phyloP scores from a whole-genome alignment of 768 basidiomycete species.

The Lentinula sp. region DNA sequence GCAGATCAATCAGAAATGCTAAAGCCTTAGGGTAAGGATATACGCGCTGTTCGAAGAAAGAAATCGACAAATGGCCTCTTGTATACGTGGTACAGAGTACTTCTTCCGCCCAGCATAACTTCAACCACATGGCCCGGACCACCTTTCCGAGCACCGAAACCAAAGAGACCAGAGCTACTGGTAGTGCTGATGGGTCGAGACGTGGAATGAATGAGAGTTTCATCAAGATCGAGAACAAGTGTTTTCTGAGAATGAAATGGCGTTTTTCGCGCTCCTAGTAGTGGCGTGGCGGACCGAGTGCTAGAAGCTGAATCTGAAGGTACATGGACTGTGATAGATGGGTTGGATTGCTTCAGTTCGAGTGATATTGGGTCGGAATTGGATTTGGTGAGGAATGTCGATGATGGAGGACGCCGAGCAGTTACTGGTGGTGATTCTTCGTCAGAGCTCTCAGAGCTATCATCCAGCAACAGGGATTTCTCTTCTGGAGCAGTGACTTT shows the following conservation, averaged over 20 bases:
- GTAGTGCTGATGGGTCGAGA: slow-evolving; percentile 61
- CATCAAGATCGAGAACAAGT: slow-evolving; percentile 94
- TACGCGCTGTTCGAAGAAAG: slow-evolving; percentile 75
- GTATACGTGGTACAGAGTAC: slow-evolving; percentile 95
- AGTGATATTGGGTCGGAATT: slow-evolving; percentile 6
- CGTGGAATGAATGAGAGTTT: slow-evolving; percentile 97
- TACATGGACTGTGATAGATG: slow-evolving; percentile 2
- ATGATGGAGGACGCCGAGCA: not conserved
- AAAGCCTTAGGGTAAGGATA: slow-evolving; percentile 11
- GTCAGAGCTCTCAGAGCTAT: slow-evolving; percentile 23
- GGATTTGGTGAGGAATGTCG: not conserved
- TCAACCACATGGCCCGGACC: slow-evolving; percentile 85
- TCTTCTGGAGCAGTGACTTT: slow-evolving; percentile 21
- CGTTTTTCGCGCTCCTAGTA: slow-evolving; percentile 46
- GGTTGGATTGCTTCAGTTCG: not conserved
- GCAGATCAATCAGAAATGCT: slow-evolving; percentile 11
- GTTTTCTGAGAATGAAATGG: slow-evolving; percentile 87
- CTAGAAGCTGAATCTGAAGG: slow-evolving; percentile 15
- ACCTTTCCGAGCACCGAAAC: slow-evolving; percentile 52
- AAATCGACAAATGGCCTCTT: slow-evolving; percentile 98
- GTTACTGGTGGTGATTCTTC: slow-evolving; percentile 15
- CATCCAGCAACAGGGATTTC: slow-evolving; percentile 27
- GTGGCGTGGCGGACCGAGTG: slow-evolving; percentile 43
- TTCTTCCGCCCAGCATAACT: slow-evolving; percentile 82
- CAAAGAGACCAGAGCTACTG: slow-evolving; percentile 55